Conservation (phyloP, 2,329 filamentous ascomycete genomes). For the Cordyceps farinosa region DNA sequence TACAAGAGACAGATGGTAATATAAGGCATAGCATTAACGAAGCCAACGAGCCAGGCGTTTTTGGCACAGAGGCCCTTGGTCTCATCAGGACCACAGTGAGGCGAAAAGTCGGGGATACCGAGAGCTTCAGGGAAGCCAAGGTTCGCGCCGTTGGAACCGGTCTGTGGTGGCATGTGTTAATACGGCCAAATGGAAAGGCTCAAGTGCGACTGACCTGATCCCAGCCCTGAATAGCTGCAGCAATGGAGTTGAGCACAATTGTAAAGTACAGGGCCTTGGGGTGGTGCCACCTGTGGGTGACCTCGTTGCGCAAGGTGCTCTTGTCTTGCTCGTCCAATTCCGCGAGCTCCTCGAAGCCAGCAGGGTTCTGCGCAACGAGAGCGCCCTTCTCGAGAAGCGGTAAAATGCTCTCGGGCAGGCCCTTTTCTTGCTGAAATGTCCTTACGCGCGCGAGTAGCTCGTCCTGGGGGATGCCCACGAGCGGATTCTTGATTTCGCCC, state of each 20-base stretch:
- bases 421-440: constrained; percentile 47
- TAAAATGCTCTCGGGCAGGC: constrained; percentile 43
- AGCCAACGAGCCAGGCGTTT: constrained; percentile 59
- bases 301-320: constrained; percentile 38
- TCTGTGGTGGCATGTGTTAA: constrained; percentile 26
- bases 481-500: constrained; percentile 41
- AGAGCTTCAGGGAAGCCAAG: constrained; percentile 43
- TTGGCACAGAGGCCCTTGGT: constrained; percentile 36
- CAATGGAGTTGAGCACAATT: constrained; percentile 49
- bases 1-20: constrained; percentile 42
- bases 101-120: constrained; percentile 37
- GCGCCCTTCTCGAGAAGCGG: constrained; percentile 32
- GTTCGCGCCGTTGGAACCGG: constrained; percentile 47
- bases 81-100: constrained; percentile 30
- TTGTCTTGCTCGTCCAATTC: constrained; percentile 44
- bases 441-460: constrained; percentile 53
- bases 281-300: constrained; percentile 47
- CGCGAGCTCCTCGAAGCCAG: constrained; percentile 43
- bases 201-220: constrained; percentile 32
- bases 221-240: constrained; percentile 50
- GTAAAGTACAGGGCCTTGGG: constrained; percentile 48
- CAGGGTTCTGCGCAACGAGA: constrained; percentile 37
- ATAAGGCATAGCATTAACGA: constrained; percentile 52
- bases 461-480: constrained; percentile 49
- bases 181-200: not conserved